Evolutionary conservation across 352 stramenopile species (phyloP).

Genomic region (Phytophthora kernoviae): DNA sequence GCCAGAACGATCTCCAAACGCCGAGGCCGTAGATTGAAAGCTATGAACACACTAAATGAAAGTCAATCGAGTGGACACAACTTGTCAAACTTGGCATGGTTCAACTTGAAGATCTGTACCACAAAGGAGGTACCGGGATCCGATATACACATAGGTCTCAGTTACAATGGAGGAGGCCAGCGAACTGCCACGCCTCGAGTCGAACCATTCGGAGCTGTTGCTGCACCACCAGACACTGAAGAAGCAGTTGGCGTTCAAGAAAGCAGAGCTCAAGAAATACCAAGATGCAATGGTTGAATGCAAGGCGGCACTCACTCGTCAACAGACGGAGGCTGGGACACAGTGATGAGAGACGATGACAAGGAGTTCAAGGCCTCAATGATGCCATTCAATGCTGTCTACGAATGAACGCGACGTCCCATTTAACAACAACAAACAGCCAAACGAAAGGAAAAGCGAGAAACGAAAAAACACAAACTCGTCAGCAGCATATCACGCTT

Average conservation of each 20-base stretch:
- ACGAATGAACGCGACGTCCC: slow-evolving; percentile 21
- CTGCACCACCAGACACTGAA: slow-evolving; percentile 62
- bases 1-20: slow-evolving; percentile 13
- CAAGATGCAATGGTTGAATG: slow-evolving; percentile 42
- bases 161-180: slow-evolving; percentile 5
- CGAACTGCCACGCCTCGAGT: slow-evolving; percentile 60
- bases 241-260: slow-evolving; percentile 47
- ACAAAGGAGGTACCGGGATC: too few species aligned
- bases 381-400: too few species aligned
- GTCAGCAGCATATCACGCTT: slow-evolving; percentile 38
- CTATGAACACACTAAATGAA: slow-evolving; percentile 12
- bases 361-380: not conserved
- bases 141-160: too few species aligned
- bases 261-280: slow-evolving; percentile 50
- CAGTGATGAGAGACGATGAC: slow-evolving; percentile 2
- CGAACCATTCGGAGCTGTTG: slow-evolving; percentile 64
- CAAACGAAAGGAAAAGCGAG: slow-evolving; percentile 13
- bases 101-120: slow-evolving; percentile 1
- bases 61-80: slow-evolving; percentile 17
- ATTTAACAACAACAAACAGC: slow-evolving; percentile 29
- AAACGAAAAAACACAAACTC: slow-evolving; percentile 31
- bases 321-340: slow-evolving; percentile 3
- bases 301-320: slow-evolving; percentile 13
- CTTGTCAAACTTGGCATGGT: not conserved
- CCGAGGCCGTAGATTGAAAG: slow-evolving; percentile 21